Conservation (phyloP, 106 monocot genomes). For the Cymbidium sinense region DNA sequence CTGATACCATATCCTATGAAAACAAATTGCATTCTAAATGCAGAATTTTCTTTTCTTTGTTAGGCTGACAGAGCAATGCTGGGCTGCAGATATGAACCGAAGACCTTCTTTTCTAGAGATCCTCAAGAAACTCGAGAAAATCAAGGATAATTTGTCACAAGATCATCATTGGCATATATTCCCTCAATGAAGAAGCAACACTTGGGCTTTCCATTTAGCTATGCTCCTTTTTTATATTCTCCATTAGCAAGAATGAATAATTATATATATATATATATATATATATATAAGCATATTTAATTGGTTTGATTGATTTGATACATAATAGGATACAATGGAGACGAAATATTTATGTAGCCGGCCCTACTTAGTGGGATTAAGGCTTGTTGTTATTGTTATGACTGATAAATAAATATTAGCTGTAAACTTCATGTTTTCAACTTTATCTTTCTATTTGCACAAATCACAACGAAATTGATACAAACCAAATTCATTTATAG, state of each 20-base stretch:
- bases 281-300: too few species aligned
- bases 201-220: neutral
- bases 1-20: neutral
- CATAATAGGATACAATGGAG: too few species aligned
- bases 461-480: too few species aligned
- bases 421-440: too few species aligned
- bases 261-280: neutral
- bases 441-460: too few species aligned
- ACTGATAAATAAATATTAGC: too few species aligned
- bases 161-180: conserved; percentile 76
- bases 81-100: conserved; percentile 68
- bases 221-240: neutral
- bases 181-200: neutral
- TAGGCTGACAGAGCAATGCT: conserved; percentile 75
- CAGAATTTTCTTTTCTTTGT: neutral
- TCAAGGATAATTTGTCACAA: conserved; percentile 53
- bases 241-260: neutral
- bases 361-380: too few species aligned
- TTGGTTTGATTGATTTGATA: too few species aligned
- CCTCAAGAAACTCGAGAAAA: conserved; percentile 80
- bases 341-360: too few species aligned
- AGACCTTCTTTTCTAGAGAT: conserved; percentile 86
- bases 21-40: neutral
- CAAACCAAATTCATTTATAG: too few species aligned
- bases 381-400: too few species aligned